A percentile compares a stretch with the other conserved stretches of the same genome.
Conservation (phyloP, 1,284 basidiomycete genomes). For the Baeospora myosura region DNA sequence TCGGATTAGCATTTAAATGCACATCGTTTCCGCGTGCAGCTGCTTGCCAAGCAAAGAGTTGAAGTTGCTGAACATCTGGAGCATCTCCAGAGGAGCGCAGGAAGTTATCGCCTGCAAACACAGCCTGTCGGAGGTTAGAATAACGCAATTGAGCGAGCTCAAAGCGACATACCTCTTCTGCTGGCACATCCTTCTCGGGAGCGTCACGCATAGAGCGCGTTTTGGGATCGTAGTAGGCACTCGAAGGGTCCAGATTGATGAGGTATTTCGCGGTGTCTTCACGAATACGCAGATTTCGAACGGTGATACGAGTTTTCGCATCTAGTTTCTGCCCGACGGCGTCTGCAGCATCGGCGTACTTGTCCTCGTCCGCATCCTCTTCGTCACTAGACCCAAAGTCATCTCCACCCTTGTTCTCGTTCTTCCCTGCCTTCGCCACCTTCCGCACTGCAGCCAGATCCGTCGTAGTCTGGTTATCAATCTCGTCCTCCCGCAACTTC, state of each 20-base stretch:
- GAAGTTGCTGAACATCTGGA: constrained; percentile 84
- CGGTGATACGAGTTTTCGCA: constrained; percentile 95
- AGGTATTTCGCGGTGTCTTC: constrained; percentile 99
- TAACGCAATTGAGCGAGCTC: no score
- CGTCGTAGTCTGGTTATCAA: constrained; percentile 94
- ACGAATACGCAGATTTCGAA: constrained; percentile 95
- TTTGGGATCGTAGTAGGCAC: constrained; percentile 99
- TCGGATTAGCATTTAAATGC: constrained; percentile 94
- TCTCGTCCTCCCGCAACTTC: constrained; percentile 89
- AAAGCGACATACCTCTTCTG: constrained; percentile 80
- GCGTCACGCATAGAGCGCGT: constrained; percentile 99
- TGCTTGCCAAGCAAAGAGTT: constrained; percentile 97
- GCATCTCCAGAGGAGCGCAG: constrained; percentile 85
- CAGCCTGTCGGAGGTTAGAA: constrained; percentile 49
- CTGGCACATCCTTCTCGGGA: constrained; percentile 65
- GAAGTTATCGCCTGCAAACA: constrained; percentile 97
- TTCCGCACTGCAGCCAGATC: constrained; percentile 77
- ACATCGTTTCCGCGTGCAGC: constrained; percentile 90
- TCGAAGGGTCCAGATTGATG: constrained; percentile 91
- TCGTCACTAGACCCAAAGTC: constrained; percentile 96
- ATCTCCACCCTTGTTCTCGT: constrained; percentile 59
- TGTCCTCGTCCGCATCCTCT: constrained; percentile 90
- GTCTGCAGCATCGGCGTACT: constrained; percentile 96
- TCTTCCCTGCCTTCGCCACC: constrained; percentile 77
- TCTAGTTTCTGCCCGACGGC: constrained; percentile 97